These are phyloP conservation scores for Solanum appendiculatum DNA, from an alignment of 257 asterid species.

Conservation along the genomic window DNA sequence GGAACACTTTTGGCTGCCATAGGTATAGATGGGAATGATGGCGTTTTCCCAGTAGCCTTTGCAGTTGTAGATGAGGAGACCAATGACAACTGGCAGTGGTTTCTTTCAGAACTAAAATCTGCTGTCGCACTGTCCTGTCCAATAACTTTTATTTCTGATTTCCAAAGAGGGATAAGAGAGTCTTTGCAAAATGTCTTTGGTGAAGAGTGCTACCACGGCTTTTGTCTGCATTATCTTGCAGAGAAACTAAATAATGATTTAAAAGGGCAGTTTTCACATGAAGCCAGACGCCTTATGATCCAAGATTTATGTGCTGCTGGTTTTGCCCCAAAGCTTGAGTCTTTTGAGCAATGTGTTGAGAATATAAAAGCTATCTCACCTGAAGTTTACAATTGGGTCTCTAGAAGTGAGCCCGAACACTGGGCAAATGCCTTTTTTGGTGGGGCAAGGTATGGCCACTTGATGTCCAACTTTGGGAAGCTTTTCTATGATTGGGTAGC, in stretches of 20 bases:
- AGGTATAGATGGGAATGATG: conserved; percentile 94
- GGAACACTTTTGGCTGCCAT: conserved; percentile 87
- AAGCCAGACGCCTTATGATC: conserved; percentile 95
- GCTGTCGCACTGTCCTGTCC: conserved; percentile 61
- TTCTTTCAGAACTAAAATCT: conserved; percentile 69
- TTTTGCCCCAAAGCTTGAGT: conserved; percentile 61
- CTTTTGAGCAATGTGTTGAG: conserved; percentile 52
- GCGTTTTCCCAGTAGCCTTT: conserved; percentile 81
- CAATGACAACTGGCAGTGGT: conserved; percentile 92
- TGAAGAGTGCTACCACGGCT: conserved; percentile 74
- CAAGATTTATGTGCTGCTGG: conserved; percentile 94
- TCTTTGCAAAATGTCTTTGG: conserved; percentile 69
- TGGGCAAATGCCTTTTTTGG: conserved; percentile 86
- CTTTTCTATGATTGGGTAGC: conserved; percentile 88
- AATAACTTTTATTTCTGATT: conserved; percentile 83
- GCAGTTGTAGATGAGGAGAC: conserved; percentile 96
- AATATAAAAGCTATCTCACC: conserved; percentile 89
- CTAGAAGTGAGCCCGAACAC: conserved; percentile 71
- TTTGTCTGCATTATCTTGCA: conserved; percentile 82
- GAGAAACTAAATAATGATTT: conserved; percentile 90
- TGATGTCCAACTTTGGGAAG: conserved; percentile 84
- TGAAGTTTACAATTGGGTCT: conserved; percentile 92
- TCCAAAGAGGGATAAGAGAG: conserved; percentile 76
- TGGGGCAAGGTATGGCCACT: conserved; percentile 79
- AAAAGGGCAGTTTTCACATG: conserved; percentile 94